Conservation (phyloP, 495 filamentous ascomycete genomes). For the Clohesyomyces aquaticus region DNA sequence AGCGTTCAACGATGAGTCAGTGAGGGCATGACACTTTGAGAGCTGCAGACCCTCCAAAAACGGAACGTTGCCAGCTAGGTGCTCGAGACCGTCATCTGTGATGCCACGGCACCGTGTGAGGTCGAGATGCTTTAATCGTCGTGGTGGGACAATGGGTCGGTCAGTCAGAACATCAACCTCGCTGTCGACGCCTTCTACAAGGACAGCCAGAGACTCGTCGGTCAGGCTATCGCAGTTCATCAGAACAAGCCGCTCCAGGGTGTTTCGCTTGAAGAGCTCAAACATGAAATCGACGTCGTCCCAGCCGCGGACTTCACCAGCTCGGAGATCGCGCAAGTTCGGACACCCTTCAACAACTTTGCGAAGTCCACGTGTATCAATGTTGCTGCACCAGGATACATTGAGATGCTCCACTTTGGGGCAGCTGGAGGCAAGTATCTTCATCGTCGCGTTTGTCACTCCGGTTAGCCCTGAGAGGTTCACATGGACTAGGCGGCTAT, state of each 20-base stretch:
- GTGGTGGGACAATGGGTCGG: constrained; percentile 73
- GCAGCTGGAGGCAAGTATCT: constrained; percentile 82
- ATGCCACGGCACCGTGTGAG: constrained; percentile 75
- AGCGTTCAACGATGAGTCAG: constrained; percentile 70
- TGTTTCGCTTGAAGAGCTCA: constrained; percentile 77
- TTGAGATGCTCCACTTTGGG: constrained; percentile 80
- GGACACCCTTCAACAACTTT: constrained; percentile 72
- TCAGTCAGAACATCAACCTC: constrained; percentile 78
- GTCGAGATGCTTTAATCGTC: constrained; percentile 82
- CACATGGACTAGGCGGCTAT: constrained; percentile 74
- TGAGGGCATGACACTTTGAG: constrained; percentile 69
- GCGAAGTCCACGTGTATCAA: constrained; percentile 80
- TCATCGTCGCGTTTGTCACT: constrained; percentile 84
- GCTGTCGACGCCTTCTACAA: constrained; percentile 73
- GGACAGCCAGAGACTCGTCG: constrained; percentile 68
- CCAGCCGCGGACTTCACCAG: constrained; percentile 81
- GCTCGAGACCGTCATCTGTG: constrained; percentile 69
- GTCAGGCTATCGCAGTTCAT: constrained; percentile 74
- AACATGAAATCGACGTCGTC: constrained; percentile 68
- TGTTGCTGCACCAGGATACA: constrained; percentile 85
- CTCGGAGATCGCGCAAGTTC: constrained; percentile 76
- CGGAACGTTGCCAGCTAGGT: constrained; percentile 74
- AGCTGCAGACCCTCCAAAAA: constrained; percentile 80
- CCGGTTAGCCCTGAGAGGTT: constrained; percentile 80
- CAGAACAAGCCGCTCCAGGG: constrained; percentile 76